Evolutionary conservation across 352 stramenopile species (phyloP).

Genomic region (Phytopythium cucurbitacearum): DNA sequence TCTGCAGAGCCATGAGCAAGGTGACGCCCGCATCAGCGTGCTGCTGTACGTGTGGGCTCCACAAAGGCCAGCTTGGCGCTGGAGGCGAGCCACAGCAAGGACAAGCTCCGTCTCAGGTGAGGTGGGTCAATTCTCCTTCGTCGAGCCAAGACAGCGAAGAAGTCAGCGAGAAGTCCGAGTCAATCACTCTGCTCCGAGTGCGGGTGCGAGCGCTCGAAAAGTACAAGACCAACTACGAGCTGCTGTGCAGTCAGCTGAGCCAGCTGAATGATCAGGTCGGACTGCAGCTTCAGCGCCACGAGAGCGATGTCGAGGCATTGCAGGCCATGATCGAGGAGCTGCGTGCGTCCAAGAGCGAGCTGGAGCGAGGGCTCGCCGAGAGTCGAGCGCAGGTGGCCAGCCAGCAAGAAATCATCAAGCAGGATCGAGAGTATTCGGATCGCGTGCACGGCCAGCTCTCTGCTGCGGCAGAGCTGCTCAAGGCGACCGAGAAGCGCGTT

Average conservation of each 20-base stretch:
- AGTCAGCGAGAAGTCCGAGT: slow-evolving; percentile 10
- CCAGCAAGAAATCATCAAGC: slow-evolving; percentile 15
- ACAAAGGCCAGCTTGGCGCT: too few relatives aligned
- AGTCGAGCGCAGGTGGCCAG: slow-evolving; percentile 12
- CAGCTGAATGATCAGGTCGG: slow-evolving; percentile 71
- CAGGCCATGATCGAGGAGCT: slow-evolving; percentile 32
- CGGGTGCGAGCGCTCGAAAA: slow-evolving; percentile 51
- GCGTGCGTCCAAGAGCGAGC: slow-evolving; percentile 29
- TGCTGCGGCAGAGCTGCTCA: slow-evolving; percentile 53
- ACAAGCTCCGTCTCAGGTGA: too few relatives aligned
- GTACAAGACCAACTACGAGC: slow-evolving; percentile 78
- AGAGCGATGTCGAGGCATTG: slow-evolving; percentile 51
- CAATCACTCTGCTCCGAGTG: slow-evolving; percentile 25
- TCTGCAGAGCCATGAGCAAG: slow-evolving; percentile 1
- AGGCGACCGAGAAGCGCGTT: slow-evolving; percentile 45
- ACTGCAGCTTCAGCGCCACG: slow-evolving; percentile 62
- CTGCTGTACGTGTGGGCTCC: not conserved
- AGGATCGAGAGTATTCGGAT: slow-evolving; percentile 55
- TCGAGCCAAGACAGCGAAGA: not conserved
- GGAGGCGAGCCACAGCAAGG: too few relatives aligned
- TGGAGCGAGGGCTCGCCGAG: slow-evolving; percentile 19
- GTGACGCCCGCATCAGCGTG: slow-evolving; percentile 1
- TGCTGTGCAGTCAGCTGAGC: slow-evolving; percentile 59
- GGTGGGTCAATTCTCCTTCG: too few relatives aligned
- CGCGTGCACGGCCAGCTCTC: slow-evolving; percentile 55